Conservation (phyloP, 1,139 yeast genomes). For the Pichia sp. region DNA sequence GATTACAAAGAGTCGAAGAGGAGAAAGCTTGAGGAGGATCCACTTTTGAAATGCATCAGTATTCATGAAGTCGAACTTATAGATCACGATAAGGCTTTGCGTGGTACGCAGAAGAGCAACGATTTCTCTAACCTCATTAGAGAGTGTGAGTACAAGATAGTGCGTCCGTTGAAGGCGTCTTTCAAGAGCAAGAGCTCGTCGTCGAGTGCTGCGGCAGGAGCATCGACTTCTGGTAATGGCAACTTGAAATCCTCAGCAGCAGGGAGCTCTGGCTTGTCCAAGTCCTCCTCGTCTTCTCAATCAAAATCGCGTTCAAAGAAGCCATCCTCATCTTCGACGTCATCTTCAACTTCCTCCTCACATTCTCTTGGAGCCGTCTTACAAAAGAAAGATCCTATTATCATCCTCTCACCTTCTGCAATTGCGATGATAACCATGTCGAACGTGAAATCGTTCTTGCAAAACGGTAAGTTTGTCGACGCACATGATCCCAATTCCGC, state of each 20-base stretch:
- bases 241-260: background rate
- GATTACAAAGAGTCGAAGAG: slow-evolving; percentile 18
- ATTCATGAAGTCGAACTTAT: slow-evolving; percentile 62
- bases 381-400: slow-evolving; percentile 72
- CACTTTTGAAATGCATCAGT: slow-evolving; percentile 51
- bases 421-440: slow-evolving; percentile 79
- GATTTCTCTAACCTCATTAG: slow-evolving; percentile 72
- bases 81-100: slow-evolving; percentile 75
- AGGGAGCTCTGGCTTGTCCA: background rate
- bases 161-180: slow-evolving; percentile 16
- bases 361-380: slow-evolving; percentile 14
- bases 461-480: slow-evolving; percentile 66
- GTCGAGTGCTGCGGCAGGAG: background rate
- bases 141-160: slow-evolving; percentile 64
- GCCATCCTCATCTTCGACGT: slow-evolving; percentile 10
- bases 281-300: background rate
- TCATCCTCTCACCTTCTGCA: slow-evolving; percentile 89
- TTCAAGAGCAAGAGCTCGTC: background rate
- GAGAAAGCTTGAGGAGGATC: slow-evolving; percentile 43
- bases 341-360: slow-evolving; percentile 1
- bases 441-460: slow-evolving; percentile 79
- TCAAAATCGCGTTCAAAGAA: slow-evolving; percentile 14
- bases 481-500: slow-evolving; percentile 25
- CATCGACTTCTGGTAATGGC: background rate
- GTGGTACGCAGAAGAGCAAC: slow-evolving; percentile 65